Evolutionary conservation across 225 moss, liverwort and hornwort species (phyloP).

Genomic region (Climacium dendroides): DNA sequence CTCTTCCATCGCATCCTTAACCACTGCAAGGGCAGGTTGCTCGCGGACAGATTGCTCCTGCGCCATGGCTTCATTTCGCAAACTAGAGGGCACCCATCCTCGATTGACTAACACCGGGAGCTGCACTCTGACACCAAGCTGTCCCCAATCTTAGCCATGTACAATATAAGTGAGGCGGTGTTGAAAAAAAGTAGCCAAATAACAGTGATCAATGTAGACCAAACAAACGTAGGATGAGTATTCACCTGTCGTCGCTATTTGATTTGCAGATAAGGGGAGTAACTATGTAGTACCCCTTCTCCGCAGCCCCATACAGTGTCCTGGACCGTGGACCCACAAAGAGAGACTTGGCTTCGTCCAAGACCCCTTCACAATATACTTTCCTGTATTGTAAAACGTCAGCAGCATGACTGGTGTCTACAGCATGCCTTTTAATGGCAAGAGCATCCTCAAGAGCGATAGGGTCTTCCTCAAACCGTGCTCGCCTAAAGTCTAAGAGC

Average conservation of each 20-base stretch:
- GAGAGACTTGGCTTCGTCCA: conserved; percentile 61
- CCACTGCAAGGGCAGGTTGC: neutral
- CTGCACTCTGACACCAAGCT: conserved; percentile 84
- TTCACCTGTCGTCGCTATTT: conserved; percentile 50
- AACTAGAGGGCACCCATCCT: conserved; percentile 91
- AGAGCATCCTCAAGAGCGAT: conserved; percentile 36
- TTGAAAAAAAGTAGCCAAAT: neutral
- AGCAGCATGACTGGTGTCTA: neutral
- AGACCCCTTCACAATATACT: conserved; percentile 66
- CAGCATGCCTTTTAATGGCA: conserved; percentile 4
- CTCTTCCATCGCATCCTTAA: conserved; percentile 25
- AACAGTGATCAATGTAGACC: neutral
- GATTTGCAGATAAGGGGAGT: conserved; percentile 48
- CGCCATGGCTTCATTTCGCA: conserved; percentile 37
- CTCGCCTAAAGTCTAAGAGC: conserved; percentile 61
- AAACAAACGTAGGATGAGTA: neutral
- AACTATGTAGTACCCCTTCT: conserved; percentile 79
- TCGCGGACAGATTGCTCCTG: conserved; percentile 4
- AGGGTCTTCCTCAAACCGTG: conserved; percentile 73
- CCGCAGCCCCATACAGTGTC: conserved; percentile 70
- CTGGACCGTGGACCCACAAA: conserved; percentile 88
- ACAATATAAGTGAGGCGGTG: neutral
- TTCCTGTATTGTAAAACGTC: conserved; percentile 67
- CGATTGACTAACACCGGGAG: conserved; percentile 89
- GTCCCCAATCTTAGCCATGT: conserved; percentile 35